A percentile compares a stretch with the other conserved stretches of the same genome.
Conservation (phyloP, 2,329 filamentous ascomycete species). For the Fusarium camptoceras region DNA sequence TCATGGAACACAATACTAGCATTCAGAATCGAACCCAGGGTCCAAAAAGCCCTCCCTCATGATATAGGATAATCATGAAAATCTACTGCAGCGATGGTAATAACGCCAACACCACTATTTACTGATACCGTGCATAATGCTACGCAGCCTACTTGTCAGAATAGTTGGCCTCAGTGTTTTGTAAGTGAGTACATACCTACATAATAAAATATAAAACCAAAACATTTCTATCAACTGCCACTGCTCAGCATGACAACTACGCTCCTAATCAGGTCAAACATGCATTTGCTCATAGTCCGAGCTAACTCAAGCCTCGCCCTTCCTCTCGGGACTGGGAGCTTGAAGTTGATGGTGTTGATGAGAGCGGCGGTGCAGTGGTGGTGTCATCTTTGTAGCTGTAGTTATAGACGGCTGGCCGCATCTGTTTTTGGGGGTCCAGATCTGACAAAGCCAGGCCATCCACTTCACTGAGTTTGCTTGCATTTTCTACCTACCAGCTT, state of each 20-base stretch:
- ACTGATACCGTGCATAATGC: background rate
- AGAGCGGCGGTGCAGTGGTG: slow-evolving; percentile 24
- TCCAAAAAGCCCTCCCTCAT: slow-evolving; percentile 1
- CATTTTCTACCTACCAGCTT: slow-evolving; percentile 3
- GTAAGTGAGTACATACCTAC: slow-evolving; percentile 7
- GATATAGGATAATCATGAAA: slow-evolving; percentile 15
- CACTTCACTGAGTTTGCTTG: background rate
- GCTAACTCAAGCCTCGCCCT: slow-evolving; percentile 6
- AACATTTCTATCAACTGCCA: slow-evolving; percentile 5
- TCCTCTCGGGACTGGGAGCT: slow-evolving; percentile 18
- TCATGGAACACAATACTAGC: slow-evolving; percentile 11
- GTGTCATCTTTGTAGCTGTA: slow-evolving; percentile 40
- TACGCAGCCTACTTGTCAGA: background rate
- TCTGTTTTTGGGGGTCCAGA: slow-evolving; percentile 34
- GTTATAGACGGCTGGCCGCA: slow-evolving; percentile 6
- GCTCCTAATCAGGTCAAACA: slow-evolving; percentile 7
- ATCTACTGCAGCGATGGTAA: background rate
- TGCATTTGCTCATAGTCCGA: slow-evolving; percentile 16
- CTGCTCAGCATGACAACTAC: slow-evolving; percentile 3
- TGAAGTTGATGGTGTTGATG: slow-evolving; percentile 11
- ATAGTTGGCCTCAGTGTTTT: background rate
- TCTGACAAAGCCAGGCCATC: slow-evolving; percentile 30
- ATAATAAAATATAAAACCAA: background rate
- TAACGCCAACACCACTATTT: slow-evolving; percentile 11
- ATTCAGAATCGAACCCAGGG: slow-evolving; percentile 4